Percentiles rank a stretch among this genome's conserved stretches.
These are phyloP conservation scores for Calonectria henricotiae DNA, from an alignment of 2,329 filamentous ascomycete species.

Conservation along the genomic window DNA sequence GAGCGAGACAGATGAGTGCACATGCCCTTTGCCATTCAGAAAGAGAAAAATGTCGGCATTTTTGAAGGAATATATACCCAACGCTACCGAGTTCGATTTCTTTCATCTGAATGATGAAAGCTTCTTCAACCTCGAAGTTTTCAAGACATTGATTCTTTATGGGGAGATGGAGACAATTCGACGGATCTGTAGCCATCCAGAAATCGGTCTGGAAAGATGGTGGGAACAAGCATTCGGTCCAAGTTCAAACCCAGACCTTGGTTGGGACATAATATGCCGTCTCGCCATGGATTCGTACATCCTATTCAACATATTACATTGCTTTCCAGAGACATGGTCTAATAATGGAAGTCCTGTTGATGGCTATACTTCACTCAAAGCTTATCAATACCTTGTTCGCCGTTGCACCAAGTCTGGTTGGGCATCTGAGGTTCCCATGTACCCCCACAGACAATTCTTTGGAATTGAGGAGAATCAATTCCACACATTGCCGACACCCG, in stretches of 20 bases:
- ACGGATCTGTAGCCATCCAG: neutral
- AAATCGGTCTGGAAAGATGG: neutral
- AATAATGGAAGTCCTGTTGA: neutral
- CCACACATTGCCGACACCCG: neutral
- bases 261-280: slow-evolving; percentile 1
- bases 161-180: neutral
- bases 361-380: neutral
- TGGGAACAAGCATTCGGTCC: neutral
- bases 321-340: neutral
- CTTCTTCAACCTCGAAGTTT: neutral
- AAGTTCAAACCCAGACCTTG: neutral
- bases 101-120: neutral
- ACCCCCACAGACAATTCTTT: slow-evolving; percentile 16
- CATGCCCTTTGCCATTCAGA: slow-evolving; percentile 17
- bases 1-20: neutral
- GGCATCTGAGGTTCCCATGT: slow-evolving; percentile 10
- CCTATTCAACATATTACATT: slow-evolving; percentile 11
- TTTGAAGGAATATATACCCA: neutral
- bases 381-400: slow-evolving; percentile 11
- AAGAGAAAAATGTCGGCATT: slow-evolving; percentile 3
- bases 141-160: slow-evolving; percentile 10
- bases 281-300: slow-evolving; percentile 12
- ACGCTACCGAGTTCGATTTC: neutral
- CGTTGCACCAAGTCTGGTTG: slow-evolving; percentile 13
- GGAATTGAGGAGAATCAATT: slow-evolving; percentile 4